phyloP scores from a whole-genome alignment of 2,329 filamentous ascomycete species.

The Raffaelea ambrosiae region DNA sequence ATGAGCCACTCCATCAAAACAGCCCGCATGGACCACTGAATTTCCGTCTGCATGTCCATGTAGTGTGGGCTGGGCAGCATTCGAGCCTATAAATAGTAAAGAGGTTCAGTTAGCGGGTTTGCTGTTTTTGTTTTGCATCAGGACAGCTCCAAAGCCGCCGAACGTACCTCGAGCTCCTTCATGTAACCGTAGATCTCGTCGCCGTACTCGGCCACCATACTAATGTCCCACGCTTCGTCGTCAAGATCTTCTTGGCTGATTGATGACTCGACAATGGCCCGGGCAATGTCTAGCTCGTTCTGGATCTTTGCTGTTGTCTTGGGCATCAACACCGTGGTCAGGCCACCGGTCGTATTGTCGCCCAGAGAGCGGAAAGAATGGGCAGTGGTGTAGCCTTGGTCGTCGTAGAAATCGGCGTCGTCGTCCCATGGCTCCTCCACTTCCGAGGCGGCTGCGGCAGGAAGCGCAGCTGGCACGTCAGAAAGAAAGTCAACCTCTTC shows the following conservation, averaged over 20 bases:
- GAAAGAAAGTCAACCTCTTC: conserved; percentile 2
- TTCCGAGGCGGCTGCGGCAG: conserved; percentile 27
- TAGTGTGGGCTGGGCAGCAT: conserved; percentile 79
- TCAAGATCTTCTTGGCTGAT: conserved; percentile 67
- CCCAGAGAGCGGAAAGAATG: conserved; percentile 69
- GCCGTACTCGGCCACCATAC: conserved; percentile 95
- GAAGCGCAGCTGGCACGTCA: conserved; percentile 5
- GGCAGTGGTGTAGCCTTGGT: conserved; percentile 69
- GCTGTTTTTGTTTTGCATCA: not conserved
- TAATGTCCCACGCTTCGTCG: conserved; percentile 87
- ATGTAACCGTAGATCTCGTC: conserved; percentile 95
- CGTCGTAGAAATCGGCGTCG: conserved; percentile 59
- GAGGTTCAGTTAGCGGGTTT: conserved; percentile 9
- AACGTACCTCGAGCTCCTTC: conserved; percentile 69
- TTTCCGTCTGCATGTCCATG: conserved; percentile 96
- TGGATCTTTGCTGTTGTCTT: conserved; percentile 59
- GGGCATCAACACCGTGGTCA: conserved; percentile 59
- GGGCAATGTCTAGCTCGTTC: conserved; percentile 62
- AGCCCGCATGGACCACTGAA: conserved; percentile 97
- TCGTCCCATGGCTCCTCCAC: conserved; percentile 72
- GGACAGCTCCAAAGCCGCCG: not conserved
- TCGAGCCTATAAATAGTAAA: conserved; percentile 6
- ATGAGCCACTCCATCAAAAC: conserved; percentile 98
- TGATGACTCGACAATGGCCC: conserved; percentile 56
- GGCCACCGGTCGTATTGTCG: conserved; percentile 43